Evolutionary conservation across 371 early-diverging fungal species (phyloP), one percentile per base, ranked within the genome.

Genomic region (Saksenaea vasiformis): DNA sequence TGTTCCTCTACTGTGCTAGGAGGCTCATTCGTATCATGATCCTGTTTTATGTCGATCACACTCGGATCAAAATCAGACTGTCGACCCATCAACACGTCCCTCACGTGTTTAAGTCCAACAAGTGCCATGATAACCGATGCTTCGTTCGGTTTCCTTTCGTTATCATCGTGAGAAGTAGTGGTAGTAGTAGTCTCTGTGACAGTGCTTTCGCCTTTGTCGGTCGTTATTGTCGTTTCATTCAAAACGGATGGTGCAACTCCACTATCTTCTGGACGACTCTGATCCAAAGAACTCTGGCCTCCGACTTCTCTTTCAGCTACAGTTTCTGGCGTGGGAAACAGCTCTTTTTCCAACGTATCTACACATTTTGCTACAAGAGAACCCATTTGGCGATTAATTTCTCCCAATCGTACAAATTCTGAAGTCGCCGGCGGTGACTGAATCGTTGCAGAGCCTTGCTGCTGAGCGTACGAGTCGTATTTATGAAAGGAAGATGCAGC

Each of bases 81-180:
- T 41, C 81, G 74, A 3, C 86, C 87, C 7, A 76, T 57, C 19
- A 89, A 61, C 7, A 87, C 80, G 71, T 89, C 89, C 5, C 87
- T 80, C 0, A 87, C 77, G 61, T 89, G 87, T 51, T 87, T 87
- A 38, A 89, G 69, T 0, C 86, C 86, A 22, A 74, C 79, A 1
- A 87, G 70, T 1, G 84, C 87, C 54, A 73, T 68, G 28, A 79
- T 68, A 1, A 82, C 37, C 0, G 67, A 60, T 9, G 77, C 78
- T 26, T 77, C 79, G 15, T 79, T 65, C 38, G 63, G 56, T 5
- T 63, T 55, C 17, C 31, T 27, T 60, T 58, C 24, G n/a, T 14
- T 54, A 35, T 22, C 51, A 22, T 5, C 51, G 22, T 5, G 51
- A 22, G 24, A 17, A 17, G 51, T 5, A 22, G 51, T 58, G 44